Percentiles rank a stretch among this genome's conserved stretches.
Evolutionary conservation across 2,329 filamentous ascomycete species (phyloP).

Genomic region (Daldinia sp.): DNA sequence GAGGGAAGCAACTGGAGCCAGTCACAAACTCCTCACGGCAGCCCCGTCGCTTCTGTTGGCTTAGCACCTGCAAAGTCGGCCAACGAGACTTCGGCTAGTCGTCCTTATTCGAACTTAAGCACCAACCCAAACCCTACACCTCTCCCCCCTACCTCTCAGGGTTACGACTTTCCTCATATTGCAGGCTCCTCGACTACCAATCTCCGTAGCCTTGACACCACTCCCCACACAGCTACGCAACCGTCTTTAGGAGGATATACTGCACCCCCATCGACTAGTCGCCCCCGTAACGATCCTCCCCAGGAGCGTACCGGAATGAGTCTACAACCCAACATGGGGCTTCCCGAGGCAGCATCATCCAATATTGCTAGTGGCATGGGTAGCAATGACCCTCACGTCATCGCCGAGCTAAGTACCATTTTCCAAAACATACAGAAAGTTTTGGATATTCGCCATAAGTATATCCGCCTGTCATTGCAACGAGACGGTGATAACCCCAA

Average conservation of each 20-base stretch:
- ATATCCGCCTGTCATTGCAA: conserved; percentile 87
- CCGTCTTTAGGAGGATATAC: conserved; percentile 46
- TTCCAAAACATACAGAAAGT: conserved; percentile 92
- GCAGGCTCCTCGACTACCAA: conserved; percentile 41
- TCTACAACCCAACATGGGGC: conserved; percentile 53
- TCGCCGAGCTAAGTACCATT: conserved; percentile 84
- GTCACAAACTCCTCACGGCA: conserved; percentile 60
- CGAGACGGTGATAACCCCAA: conserved; percentile 87
- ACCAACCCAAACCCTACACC: conserved; percentile 48
- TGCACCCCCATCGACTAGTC: conserved; percentile 31
- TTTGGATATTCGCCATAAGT: conserved; percentile 88
- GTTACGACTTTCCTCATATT: conserved; percentile 51
- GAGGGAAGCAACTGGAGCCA: conserved; percentile 54
- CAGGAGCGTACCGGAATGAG: conserved; percentile 32
- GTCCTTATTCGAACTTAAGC: conserved; percentile 44
- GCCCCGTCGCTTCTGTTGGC: conserved; percentile 53
- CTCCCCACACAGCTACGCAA: conserved; percentile 52
- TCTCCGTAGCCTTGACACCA: conserved; percentile 41
- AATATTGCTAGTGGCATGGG: conserved; percentile 75
- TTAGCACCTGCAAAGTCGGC: conserved; percentile 30
- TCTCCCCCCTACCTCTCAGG: conserved; percentile 48
- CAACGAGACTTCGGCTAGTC: conserved; percentile 36
- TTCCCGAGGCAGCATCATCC: conserved; percentile 69
- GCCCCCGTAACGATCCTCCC: conserved; percentile 29
- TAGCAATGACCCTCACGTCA: conserved; percentile 81